Base-by-base conservation (phyloP, 495 filamentous ascomycete species). In the Penicillium angulare region DNA sequence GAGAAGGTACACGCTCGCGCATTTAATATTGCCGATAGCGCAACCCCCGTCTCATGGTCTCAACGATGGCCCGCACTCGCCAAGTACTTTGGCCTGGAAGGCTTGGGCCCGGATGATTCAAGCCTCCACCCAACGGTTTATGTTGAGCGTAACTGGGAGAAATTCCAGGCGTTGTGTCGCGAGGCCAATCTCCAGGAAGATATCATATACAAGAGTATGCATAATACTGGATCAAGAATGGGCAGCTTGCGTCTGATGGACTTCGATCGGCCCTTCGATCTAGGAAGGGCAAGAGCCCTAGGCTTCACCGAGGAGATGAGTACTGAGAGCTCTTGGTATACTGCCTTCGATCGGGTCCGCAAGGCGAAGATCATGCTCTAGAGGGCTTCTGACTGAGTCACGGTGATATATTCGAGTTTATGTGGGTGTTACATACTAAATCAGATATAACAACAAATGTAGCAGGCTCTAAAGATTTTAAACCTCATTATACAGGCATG, bases 1-100 rank as follows among this genome's bases (percentile, higher is more conserved):
- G 54, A 68, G 2, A 78, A 87, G 47, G 74, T 78, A 0, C 59
- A 64, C 33, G 72, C 67, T 10, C 81, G 79, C 46, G 79, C 79
- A 1, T 84, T 78, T 63, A 74, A 82, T 48, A 83, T 85, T 36
- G 62, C 56, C 21, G 82, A 90, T 46, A 67, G 72, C 3, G 54
- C 80, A 3, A 86, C 22, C 5, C 60, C 60, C 0, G 15, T 16
- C 1, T 32, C 50, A 12, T 63, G 60, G 60, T 31, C 42, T 20
- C 12, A 39, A 2, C 45, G 42, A 20, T 63, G 60, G 60, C 60
- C 60, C 3, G 46, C 50, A 5, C 29, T 63, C n/a, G 18, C 34
- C 2, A 42, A 24, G 6, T 68, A 68, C 43, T 76, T 77, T 50
- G 67, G 66, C 1, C 59, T 78, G 1, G 36, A 62, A 34, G 74